Base-by-base conservation (phyloP, 1,284 basidiomycete species). In the Cronartium quercuum region DNA sequence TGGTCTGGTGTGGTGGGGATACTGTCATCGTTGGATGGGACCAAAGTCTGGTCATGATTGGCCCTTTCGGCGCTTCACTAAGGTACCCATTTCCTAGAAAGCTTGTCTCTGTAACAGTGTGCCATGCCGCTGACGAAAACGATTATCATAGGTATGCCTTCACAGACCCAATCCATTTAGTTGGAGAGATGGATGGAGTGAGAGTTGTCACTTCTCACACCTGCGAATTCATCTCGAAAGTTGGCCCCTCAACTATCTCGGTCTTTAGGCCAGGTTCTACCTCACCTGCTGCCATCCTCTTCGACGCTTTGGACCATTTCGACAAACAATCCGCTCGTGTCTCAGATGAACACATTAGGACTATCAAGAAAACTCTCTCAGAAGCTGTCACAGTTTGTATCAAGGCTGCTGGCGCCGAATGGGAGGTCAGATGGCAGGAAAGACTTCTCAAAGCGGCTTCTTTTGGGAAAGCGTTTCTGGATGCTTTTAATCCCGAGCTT, bases 1-100 rank as follows among this genome's bases (percentile, higher is more conserved):
- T 94, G 0, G 90, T 91, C 80, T 98, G 96, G 96, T 98, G 94
- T 80, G 94, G 94, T 5, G 94, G 94, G 81, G 94, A 98, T 82
- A 92, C 93, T 0, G 90, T 98, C 35, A 86, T 93, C 1, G 86
- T 98, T 18, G 89, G 88, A 1, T 98, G 92, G 90, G 87, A 87
- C 47, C 85, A 86, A n/a, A 84, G 89, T 61, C 90, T 90, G 0
- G 83, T 94, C 15, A 85, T 99, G 63, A 90, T 97, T 9, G 94
- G 95, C 1, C 95, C 95, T 3, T 91, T 89, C 77, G 94, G 93
- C 0, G 93, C 95, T 77, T 73, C 70, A 44, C 38, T 73, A 34
- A 65, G 70, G 70, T 73, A 41, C n/a, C n/a, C n/a, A n/a, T n/a
- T n/a, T n/a, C n/a, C n/a, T n/a, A n/a, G n/a, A n/a, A n/a, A n/a